These are phyloP conservation scores for Umbilicaria muhlenbergii DNA, from an alignment of 495 filamentous ascomycete species.

Conservation along the genomic window DNA sequence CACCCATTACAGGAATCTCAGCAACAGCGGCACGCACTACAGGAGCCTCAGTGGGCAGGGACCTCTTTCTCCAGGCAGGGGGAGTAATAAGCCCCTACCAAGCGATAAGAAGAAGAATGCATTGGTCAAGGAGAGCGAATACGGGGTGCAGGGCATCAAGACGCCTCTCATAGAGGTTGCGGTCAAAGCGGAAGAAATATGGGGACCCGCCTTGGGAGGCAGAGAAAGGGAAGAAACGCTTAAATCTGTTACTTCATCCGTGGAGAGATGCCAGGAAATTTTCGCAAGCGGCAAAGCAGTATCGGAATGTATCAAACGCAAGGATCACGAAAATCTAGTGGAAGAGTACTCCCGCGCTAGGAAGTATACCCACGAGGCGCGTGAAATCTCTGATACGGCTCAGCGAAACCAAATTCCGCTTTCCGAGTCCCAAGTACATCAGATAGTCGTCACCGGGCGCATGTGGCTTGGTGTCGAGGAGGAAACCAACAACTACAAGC, in stretches of 20 bases:
- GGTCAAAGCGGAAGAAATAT: conserved; percentile 88
- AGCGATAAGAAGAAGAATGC: conserved; percentile 69
- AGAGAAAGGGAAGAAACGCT: conserved; percentile 81
- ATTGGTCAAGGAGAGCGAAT: conserved; percentile 83
- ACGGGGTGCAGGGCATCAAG: conserved; percentile 82
- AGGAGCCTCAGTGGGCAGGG: conserved; percentile 13
- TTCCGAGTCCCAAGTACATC: conserved; percentile 62
- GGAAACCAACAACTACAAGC: conserved; percentile 72
- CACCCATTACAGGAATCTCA: conserved; percentile 42
- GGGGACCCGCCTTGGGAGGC: conserved; percentile 85
- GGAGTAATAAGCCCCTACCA: conserved; percentile 16
- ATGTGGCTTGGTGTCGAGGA: conserved; percentile 87
- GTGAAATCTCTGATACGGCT: conserved; percentile 38
- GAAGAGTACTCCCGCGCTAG: conserved; percentile 73
- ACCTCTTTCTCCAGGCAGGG: conserved; percentile 18
- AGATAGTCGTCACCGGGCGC: conserved; percentile 74
- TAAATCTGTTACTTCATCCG: conserved; percentile 51
- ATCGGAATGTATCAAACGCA: conserved; percentile 70
- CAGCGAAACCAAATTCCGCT: conserved; percentile 30
- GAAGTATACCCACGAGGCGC: conserved; percentile 57
- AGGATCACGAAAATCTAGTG: conserved; percentile 73
- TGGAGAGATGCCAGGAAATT: conserved; percentile 65
- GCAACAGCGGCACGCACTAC: conserved; percentile 25
- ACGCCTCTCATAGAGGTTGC: conserved; percentile 73
- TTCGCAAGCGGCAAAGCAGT: conserved; percentile 68